phyloP scores from a whole-genome alignment of 1,139 yeast genomes.

The Kluyveromyces sp. region DNA sequence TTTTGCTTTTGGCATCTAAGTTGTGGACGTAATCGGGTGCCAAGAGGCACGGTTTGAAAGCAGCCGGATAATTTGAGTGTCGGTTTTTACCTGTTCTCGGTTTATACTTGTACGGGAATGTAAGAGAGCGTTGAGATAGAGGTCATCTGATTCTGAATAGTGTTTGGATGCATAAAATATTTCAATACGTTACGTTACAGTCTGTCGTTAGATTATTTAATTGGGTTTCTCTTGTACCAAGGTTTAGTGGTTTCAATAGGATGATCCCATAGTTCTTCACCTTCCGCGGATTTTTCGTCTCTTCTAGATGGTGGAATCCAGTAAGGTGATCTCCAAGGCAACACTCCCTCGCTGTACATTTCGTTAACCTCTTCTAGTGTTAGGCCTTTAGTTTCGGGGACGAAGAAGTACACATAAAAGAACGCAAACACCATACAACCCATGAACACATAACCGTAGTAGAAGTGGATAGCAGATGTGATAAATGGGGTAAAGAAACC shows the following conservation, averaged over 20 bases:
- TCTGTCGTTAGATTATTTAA: not conserved
- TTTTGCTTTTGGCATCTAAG: too few relatives aligned
- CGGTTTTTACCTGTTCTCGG: too few relatives aligned
- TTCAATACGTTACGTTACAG: not conserved
- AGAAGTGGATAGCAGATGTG: slow-evolving; percentile 45
- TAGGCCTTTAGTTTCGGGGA: slow-evolving; percentile 66
- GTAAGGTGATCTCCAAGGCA: slow-evolving; percentile 26
- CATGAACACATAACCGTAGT: slow-evolving; percentile 71
- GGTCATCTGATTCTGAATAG: too few relatives aligned
- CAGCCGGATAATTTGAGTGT: too few relatives aligned
- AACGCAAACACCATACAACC: slow-evolving; percentile 58
- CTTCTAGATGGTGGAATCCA: slow-evolving; percentile 28
- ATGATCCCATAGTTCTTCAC: slow-evolving; percentile 13
- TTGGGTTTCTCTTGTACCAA: slow-evolving; percentile 21
- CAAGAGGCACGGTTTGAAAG: too few relatives aligned
- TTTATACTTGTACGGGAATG: too few relatives aligned
- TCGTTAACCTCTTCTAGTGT: slow-evolving; percentile 67
- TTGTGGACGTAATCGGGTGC: too few relatives aligned
- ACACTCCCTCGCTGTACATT: slow-evolving; percentile 36
- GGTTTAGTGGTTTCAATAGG: slow-evolving; percentile 21
- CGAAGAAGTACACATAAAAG: slow-evolving; percentile 58
- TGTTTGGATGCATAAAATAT: not conserved
- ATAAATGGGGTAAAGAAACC: slow-evolving; percentile 75
- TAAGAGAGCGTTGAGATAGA: too few relatives aligned
- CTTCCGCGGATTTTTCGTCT: slow-evolving; percentile 21